Conservation (phyloP, 176 grass and related monocot genomes). For the Triticum aestivum region IWGSC_CS_RefSeq_v2.1 NC_057812.1:26975962-26976461, state of each 20-base stretch:
- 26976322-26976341: slow-evolving; percentile 87
- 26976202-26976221: slow-evolving; percentile 27
- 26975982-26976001: slow-evolving; percentile 69
- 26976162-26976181: slow-evolving; percentile 63
- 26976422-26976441: background rate
- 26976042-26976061: slow-evolving; percentile 51
- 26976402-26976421: slow-evolving; percentile 41
- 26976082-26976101: slow-evolving; percentile 65
- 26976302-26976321: slow-evolving; percentile 33
- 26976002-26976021: slow-evolving; percentile 53
- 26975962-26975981: slow-evolving; percentile 33
- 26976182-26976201: slow-evolving; percentile 55
- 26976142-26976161: slow-evolving; percentile 62
- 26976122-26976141: slow-evolving; percentile 59
- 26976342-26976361: slow-evolving; percentile 79
- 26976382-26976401: slow-evolving; percentile 53
- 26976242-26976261: slow-evolving; percentile 77
- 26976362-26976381: slow-evolving; percentile 56
- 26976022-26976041: slow-evolving; percentile 74
- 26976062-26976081: slow-evolving; percentile 40
- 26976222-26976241: slow-evolving; percentile 48
- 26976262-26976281: slow-evolving; percentile 60
- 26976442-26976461: background rate
- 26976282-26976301: slow-evolving; percentile 66
- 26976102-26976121: slow-evolving; percentile 38